Base-by-base conservation (phyloP, 192 early-diverging fungal genomes). In the Gamsiella multidivaricata region DNA sequence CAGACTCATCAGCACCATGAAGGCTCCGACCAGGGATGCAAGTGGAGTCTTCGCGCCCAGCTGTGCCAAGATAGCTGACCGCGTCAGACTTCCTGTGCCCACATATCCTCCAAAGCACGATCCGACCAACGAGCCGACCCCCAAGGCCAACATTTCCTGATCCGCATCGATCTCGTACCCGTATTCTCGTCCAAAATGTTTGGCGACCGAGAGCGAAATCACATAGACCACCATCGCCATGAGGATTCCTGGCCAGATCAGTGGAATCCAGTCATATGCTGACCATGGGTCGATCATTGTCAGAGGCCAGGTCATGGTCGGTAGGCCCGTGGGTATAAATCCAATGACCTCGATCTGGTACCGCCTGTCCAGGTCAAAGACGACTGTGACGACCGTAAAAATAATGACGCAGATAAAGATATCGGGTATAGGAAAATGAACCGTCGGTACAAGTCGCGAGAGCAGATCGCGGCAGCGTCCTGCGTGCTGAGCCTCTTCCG, bases 81-180 rank as follows among this genome's bases (percentile, higher is more conserved):
- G 49, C 0, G 71, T 78, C 55, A 75, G 25, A 43, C 49, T 70
- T n/a, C 80, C 80, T 42, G 71, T 76, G 23, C 69, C 62, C 0
- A 26, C 74, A 37, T 78, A 81, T 11, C 36, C 71, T 17, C 69
- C 69, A 45, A 81, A 81, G 32, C 71, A 81, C 2, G 80, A 81
- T 26, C 72, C 71, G 2, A 78, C 58, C 52, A 75, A 34, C 0
- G 71, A 79, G 0, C 67, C 74, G 3, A 62, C 49, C 15, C 80
- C 80, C 15, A 81, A 51, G 2, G 80, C 80, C 57, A 78, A 15
- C 64, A 81, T 65, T 28, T 81, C 80, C 43, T 81, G 80, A 34
- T 75, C 69, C n/a, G 80, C 64, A 32, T 73, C 65, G 8, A 81
- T 55, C 33, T 70, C 71, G 41, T 81, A 81, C 18, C 60, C 71